Conservation (phyloP, 116 monocot genomes). For the Iris pallida region DNA sequence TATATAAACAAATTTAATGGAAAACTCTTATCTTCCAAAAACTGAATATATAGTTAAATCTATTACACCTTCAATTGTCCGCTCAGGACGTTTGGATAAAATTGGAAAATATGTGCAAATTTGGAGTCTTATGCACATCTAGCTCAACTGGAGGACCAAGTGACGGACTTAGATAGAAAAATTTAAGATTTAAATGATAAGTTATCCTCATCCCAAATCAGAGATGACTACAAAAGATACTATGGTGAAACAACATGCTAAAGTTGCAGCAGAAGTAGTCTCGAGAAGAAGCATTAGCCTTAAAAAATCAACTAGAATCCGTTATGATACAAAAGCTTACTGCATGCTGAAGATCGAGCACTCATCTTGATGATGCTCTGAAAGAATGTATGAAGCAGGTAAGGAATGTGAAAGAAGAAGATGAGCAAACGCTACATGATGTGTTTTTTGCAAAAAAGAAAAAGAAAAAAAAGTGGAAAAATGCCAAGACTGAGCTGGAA, state of each 20-base stretch:
- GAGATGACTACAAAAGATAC: constrained; percentile 40
- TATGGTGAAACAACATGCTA: constrained; percentile 51
- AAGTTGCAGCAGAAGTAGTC: constrained; percentile 64
- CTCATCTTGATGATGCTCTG: constrained; percentile 66
- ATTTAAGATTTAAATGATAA: neutral
- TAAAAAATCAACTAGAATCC: no score
- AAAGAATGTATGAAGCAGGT: constrained; percentile 88
- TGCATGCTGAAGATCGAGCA: constrained; percentile 58
- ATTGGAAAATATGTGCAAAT: constrained; percentile 40
- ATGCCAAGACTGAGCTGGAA: constrained; percentile 54
- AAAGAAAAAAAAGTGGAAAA: constrained; percentile 69
- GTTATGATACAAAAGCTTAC: no score
- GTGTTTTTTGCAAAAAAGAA: constrained; percentile 66
- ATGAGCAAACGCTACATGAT: constrained; percentile 72
- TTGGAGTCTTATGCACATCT: constrained; percentile 49
- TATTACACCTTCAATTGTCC: no score
- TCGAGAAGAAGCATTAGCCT: no score
- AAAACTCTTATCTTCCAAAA: no score
- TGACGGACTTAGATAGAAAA: constrained; percentile 17
- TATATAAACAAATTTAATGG: no score
- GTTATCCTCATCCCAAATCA: constrained; percentile 33
- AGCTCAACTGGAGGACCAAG: constrained; percentile 51
- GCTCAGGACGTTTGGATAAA: no score
- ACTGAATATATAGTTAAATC: no score
- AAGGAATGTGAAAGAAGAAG: constrained; percentile 73